Evolutionary conservation across 352 stramenopile genomes (phyloP).

Genomic region (Phytophthora ramorum): DNA sequence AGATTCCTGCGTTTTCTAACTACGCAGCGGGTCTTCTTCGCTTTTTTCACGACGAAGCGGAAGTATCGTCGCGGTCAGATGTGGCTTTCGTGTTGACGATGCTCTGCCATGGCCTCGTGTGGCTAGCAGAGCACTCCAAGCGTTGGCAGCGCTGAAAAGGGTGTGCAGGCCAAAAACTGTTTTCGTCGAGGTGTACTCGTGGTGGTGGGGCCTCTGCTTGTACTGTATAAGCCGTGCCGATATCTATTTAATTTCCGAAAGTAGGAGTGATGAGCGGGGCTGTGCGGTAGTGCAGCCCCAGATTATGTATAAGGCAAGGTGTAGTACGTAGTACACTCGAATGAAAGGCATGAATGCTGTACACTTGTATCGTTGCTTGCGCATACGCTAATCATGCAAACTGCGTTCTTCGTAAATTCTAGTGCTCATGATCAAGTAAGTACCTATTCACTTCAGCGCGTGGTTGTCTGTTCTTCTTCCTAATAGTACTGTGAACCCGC

Average conservation of each 20-base stretch:
- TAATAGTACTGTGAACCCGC: slow-evolving; percentile 29
- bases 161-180: background rate
- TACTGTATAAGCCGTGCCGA: slow-evolving; percentile 35
- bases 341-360: background rate
- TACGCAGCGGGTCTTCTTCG: slow-evolving; percentile 70
- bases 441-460: slow-evolving; percentile 8
- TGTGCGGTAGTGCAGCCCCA: slow-evolving; percentile 19
- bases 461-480: slow-evolving; percentile 14
- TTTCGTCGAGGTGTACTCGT: slow-evolving; percentile 12
- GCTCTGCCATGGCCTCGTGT: slow-evolving; percentile 83
- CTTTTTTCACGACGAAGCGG: slow-evolving; percentile 81
- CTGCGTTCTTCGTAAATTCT: background rate
- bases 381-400: too few species aligned
- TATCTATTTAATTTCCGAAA: slow-evolving; percentile 45
- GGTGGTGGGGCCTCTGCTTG: slow-evolving; percentile 9
- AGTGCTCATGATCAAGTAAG: slow-evolving; percentile 22
- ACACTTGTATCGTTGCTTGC: too few species aligned
- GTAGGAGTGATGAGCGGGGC: slow-evolving; percentile 22
- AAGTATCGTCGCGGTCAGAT: slow-evolving; percentile 73
- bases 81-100: slow-evolving; percentile 82
- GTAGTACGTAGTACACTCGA: slow-evolving; percentile 14
- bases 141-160: slow-evolving; percentile 36
- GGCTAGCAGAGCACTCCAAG: slow-evolving; percentile 82
- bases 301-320: slow-evolving; percentile 36
- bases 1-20: slow-evolving; percentile 80